A percentile compares a stretch with the other conserved stretches of the same genome.
These are phyloP conservation scores for Penicillium glabrum DNA, from an alignment of 2,329 filamentous ascomycete species.

Conservation along the genomic window DNA sequence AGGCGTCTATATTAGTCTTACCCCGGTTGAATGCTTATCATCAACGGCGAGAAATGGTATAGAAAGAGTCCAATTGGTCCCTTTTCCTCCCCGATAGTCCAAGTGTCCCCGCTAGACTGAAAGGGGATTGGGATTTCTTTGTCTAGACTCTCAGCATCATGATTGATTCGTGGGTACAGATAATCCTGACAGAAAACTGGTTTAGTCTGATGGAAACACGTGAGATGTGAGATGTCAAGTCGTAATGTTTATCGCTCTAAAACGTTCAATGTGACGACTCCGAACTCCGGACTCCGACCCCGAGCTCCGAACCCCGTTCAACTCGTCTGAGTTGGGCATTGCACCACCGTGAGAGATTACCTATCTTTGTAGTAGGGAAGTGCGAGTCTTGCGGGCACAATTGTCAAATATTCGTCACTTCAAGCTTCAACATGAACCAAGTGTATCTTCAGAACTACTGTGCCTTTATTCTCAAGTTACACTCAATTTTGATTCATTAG, in stretches of 20 bases:
- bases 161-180: not conserved
- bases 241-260: too few relatives aligned
- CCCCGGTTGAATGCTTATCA: not conserved
- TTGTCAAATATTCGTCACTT: too few relatives aligned
- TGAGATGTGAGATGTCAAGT: too few relatives aligned
- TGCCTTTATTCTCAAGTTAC: too few relatives aligned
- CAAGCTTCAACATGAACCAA: too few relatives aligned
- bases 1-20: not conserved
- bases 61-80: not conserved
- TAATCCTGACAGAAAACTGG: too few relatives aligned
- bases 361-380: too few relatives aligned
- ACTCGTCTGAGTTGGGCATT: not conserved
- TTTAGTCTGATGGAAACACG: too few relatives aligned
- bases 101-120: not conserved
- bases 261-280: not conserved
- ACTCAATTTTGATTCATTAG: too few relatives aligned
- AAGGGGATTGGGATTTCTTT: not conserved
- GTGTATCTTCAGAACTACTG: too few relatives aligned
- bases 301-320: not conserved
- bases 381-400: too few relatives aligned
- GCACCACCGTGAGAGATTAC: too few relatives aligned
- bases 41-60: not conserved
- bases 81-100: not conserved
- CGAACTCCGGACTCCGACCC: not conserved
- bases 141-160: not conserved